A percentile compares a stretch with the other conserved stretches of the same genome.
These are phyloP conservation scores for Rhizopogon rudus DNA, from an alignment of 768 basidiomycete species.

Conservation along the genomic window DNA sequence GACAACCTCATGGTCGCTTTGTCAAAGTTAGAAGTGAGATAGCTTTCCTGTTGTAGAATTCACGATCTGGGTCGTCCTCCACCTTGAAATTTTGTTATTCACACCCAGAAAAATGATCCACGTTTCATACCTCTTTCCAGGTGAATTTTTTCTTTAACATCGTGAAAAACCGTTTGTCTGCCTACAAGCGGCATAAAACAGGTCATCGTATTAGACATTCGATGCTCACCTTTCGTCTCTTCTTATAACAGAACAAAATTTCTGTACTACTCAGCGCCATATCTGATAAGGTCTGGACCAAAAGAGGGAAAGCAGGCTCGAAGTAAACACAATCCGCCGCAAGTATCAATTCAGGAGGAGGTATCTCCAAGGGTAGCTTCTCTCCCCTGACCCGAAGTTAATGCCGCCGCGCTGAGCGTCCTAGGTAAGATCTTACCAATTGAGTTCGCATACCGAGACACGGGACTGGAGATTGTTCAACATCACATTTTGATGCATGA, in stretches of 20 bases:
- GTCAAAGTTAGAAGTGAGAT: conserved; percentile 52
- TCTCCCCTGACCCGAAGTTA: conserved; percentile 52
- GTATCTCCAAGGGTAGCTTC: conserved; percentile 41
- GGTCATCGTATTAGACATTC: background rate
- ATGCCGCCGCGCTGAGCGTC: background rate
- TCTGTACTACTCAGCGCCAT: conserved; percentile 55
- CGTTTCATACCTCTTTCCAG: conserved; percentile 54
- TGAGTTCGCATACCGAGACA: conserved; percentile 65
- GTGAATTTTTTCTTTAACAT: conserved; percentile 74
- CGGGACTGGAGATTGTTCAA: conserved; percentile 54
- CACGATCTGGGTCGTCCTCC: conserved; percentile 54
- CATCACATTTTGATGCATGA: conserved; percentile 72
- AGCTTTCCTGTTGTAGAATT: conserved; percentile 55
- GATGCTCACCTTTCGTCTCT: conserved; percentile 72
- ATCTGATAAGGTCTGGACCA: conserved; percentile 72
- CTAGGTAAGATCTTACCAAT: conserved; percentile 47
- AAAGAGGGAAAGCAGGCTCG: conserved; percentile 86
- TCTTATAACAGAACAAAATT: conserved; percentile 90
- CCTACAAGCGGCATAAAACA: conserved; percentile 37
- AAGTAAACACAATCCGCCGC: conserved; percentile 97
- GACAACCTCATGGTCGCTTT: conserved; percentile 11
- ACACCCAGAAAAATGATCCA: background rate
- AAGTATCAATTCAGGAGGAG: conserved; percentile 64
- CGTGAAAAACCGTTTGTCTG: conserved; percentile 82
- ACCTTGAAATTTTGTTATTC: conserved; percentile 35